Evolutionary conservation across 148 eudicot genomes (phyloP).

Genomic region (Cornus florida): DNA sequence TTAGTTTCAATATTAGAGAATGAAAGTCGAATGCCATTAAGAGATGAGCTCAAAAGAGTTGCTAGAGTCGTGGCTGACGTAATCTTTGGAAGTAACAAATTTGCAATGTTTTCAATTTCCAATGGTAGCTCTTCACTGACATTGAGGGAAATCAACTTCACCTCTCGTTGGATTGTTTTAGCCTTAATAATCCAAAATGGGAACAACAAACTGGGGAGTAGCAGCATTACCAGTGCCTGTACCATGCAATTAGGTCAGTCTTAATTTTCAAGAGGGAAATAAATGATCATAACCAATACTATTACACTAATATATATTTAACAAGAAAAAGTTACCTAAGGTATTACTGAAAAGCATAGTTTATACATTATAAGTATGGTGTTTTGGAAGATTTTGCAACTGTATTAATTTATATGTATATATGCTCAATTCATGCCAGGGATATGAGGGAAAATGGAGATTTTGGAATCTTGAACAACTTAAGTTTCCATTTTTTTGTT

Average conservation of each 20-base stretch:
- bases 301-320: too few relatives aligned
- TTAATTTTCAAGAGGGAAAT: neutral
- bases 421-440: too few relatives aligned
- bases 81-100: conserved; percentile 30
- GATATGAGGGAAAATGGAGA: too few relatives aligned
- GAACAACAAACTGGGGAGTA: conserved; percentile 39
- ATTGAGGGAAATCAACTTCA: conserved; percentile 24
- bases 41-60: conserved; percentile 25
- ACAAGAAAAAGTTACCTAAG: neutral
- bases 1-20: conserved; percentile 28
- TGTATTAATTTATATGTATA: too few relatives aligned
- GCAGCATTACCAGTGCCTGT: conserved; percentile 48
- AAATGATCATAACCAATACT: neutral
- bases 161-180: conserved; percentile 32
- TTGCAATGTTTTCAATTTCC: conserved; percentile 32
- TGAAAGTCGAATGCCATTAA: conserved; percentile 16
- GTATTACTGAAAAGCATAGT: too few relatives aligned
- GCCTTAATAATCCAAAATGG: conserved; percentile 47
- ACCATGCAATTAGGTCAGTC: conserved; percentile 4
- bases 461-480: too few relatives aligned
- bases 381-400: neutral
- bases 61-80: conserved; percentile 45
- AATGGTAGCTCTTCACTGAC: conserved; percentile 28
- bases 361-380: too few relatives aligned
- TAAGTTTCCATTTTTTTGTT: too few relatives aligned